These are phyloP conservation scores for Cladosporium oxysporum DNA, from an alignment of 2,329 filamentous ascomycete genomes.

Conservation along the genomic window DNA sequence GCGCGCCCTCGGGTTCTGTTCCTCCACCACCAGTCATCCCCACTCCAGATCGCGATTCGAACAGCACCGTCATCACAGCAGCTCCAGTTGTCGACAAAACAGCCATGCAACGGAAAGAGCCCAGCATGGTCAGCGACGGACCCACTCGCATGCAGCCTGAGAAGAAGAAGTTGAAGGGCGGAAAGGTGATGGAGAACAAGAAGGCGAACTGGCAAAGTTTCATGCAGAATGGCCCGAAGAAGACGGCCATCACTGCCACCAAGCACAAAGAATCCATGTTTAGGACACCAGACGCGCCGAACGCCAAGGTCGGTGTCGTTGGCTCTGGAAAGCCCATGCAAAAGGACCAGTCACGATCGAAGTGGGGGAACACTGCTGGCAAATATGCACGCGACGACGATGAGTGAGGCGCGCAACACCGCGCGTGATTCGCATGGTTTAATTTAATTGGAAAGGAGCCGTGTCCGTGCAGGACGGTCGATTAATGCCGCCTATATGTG, in stretches of 20 bases:
- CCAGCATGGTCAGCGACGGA: constrained; percentile 63
- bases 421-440: background rate
- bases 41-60: constrained; percentile 37
- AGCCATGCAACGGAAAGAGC: constrained; percentile 62
- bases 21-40: constrained; percentile 42
- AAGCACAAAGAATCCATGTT: constrained; percentile 37
- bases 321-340: constrained; percentile 95
- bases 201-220: constrained; percentile 97
- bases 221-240: constrained; percentile 63
- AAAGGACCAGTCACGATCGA: constrained; percentile 62
- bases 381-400: constrained; percentile 23
- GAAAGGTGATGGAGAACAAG: constrained; percentile 83
- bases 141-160: constrained; percentile 47
- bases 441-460: background rate
- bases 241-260: constrained; percentile 26
- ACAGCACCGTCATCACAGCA: constrained; percentile 63
- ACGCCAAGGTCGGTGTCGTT: constrained; percentile 92
- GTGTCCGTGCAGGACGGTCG: background rate
- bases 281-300: constrained; percentile 75
- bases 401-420: constrained; percentile 22
- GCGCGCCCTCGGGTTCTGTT: constrained; percentile 55
- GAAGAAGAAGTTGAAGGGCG: constrained; percentile 82
- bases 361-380: constrained; percentile 31
- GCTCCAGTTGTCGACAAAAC: constrained; percentile 68
- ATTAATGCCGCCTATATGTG: background rate